Evolutionary conservation across 2,329 filamentous ascomycete genomes (phyloP), one percentile per base, ranked within the genome.

Genomic region (Tolypocladium tundrense): DNA sequence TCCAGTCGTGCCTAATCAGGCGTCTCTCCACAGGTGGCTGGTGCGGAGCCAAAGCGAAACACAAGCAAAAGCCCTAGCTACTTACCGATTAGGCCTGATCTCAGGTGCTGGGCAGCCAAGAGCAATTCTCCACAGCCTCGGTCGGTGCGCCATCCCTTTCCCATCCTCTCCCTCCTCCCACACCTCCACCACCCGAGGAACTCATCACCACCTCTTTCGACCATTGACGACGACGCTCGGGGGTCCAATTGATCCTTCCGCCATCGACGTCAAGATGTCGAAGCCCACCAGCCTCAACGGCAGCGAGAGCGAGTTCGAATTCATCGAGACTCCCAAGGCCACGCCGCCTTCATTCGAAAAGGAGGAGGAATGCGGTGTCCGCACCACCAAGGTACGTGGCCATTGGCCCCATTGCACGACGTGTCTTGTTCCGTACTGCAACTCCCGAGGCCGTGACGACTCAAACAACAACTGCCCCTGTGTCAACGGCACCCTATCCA

Each of bases 271-370:
- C 67, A 70, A 60, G 45, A 72, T 72, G 70, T 69, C 70, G 60
- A 71, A 72, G 60, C 62, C 65, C 57, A 65, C 63, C 35, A 66
- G 64, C 58, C 63, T 70, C 61, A 69, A 62, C 45, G 66, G 68
- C 63, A 63, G 64, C 53, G 70, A 71, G 61, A 67, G 66, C 61
- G 72, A 77, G 65, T 74, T 77, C 58, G 69, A 73, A 65, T 77
- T 76, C 63, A 71, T 75, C 62, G 65, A 72, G 59, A 77, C 75
- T 63, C 75, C 75, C 53, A 66, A 73, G 54, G 65, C 68, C 64
- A 63, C 60, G 27, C 67, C 68, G 59, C 70, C 87, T 66, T 86
- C 86, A 65, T 90, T 87, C 69, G 87, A 88, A 59, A 70, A 71
- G 67, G 81, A 82, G 64, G 85, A 90, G 73, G 88, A 91, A 66